phyloP scores from a whole-genome alignment of 768 basidiomycete species.

The Mrakia blollopis region DNA sequence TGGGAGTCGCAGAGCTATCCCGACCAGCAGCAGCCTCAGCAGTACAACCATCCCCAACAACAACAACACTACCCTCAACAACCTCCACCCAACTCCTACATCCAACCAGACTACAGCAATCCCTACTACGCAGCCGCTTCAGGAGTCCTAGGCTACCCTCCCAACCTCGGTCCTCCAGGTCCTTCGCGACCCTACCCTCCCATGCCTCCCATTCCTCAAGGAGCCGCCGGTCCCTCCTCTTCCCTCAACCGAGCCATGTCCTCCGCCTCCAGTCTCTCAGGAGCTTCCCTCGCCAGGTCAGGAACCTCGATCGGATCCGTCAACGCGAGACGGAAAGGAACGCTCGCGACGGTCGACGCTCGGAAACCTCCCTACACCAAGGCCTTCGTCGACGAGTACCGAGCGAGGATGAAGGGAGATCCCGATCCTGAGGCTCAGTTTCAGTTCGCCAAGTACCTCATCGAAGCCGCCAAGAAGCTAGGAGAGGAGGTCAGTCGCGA shows the following conservation, averaged over 20 bases:
- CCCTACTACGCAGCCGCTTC: conserved; percentile 44
- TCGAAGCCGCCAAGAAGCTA: conserved; percentile 80
- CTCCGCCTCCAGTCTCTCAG: conserved; percentile 36
- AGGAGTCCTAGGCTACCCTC: conserved; percentile 42
- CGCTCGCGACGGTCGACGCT: conserved; percentile 43
- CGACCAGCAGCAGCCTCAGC: conserved; percentile 23
- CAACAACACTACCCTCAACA: conserved; percentile 28
- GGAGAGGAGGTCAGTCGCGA: conserved; percentile 59
- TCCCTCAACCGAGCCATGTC: conserved; percentile 33
- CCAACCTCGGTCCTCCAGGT: no score
- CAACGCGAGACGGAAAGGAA: conserved; percentile 41
- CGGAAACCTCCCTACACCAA: conserved; percentile 70
- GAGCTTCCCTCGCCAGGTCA: conserved; percentile 23
- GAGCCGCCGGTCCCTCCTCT: conserved; percentile 38
- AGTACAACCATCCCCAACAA: conserved; percentile 21
- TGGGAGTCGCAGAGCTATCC: conserved; percentile 40
- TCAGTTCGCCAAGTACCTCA: conserved; percentile 95
- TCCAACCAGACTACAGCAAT: conserved; percentile 40
- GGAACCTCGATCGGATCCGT: conserved; percentile 44
- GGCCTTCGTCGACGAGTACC: conserved; percentile 95
- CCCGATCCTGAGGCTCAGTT: conserved; percentile 98
- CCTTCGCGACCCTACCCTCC: conserved; percentile 33
- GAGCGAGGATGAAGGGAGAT: conserved; percentile 92
- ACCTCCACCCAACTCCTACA: conserved; percentile 30
- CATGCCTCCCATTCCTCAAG: conserved; percentile 36